Conservation (phyloP, 2,329 filamentous ascomycete genomes). For the Pseudodiploospora longispora region DNA sequence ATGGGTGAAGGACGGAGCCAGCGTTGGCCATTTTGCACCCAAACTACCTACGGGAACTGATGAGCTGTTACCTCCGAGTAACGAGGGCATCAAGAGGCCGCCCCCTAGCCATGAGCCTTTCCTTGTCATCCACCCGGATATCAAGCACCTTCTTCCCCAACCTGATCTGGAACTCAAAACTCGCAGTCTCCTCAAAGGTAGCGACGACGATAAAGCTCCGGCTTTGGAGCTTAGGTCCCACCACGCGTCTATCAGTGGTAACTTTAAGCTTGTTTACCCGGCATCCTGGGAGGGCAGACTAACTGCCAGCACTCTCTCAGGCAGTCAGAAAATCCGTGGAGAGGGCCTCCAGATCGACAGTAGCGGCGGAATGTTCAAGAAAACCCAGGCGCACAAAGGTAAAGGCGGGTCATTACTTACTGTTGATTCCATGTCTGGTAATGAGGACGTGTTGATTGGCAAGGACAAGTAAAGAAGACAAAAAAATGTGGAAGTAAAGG, state of each 20-base stretch:
- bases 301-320: slow-evolving; percentile 30
- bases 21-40: background rate
- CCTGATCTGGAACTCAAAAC: slow-evolving; percentile 1
- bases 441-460: slow-evolving; percentile 21
- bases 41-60: background rate
- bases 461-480: background rate
- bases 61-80: background rate
- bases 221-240: slow-evolving; percentile 29
- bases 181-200: background rate
- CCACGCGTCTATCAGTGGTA: slow-evolving; percentile 39
- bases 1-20: slow-evolving; percentile 23
- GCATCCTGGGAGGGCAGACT: slow-evolving; percentile 41
- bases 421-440: slow-evolving; percentile 23
- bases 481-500: background rate
- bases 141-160: background rate
- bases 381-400: slow-evolving; percentile 34
- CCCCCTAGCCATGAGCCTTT: slow-evolving; percentile 13
- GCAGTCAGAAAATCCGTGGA: slow-evolving; percentile 31
- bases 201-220: slow-evolving; percentile 4
- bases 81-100: background rate
- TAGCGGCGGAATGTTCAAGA: slow-evolving; percentile 24
- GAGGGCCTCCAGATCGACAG: slow-evolving; percentile 32
- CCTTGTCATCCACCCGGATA: slow-evolving; percentile 10
- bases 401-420: slow-evolving; percentile 24
- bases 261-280: slow-evolving; percentile 37